These are phyloP conservation scores for Sclerotinia sclerotiorum DNA, from an alignment of 2,329 filamentous ascomycete genomes.

Conservation along the genomic window DNA sequence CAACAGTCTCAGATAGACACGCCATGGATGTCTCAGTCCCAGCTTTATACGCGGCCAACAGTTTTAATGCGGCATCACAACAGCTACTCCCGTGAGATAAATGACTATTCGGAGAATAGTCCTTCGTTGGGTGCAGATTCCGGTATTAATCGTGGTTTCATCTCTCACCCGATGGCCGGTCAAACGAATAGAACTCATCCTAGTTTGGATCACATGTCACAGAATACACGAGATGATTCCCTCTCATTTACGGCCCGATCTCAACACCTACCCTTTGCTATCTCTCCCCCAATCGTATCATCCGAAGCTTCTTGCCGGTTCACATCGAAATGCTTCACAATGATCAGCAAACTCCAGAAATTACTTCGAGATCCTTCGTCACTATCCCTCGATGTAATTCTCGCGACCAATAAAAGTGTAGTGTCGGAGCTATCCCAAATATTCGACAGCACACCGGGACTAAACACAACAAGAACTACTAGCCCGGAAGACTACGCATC, in stretches of 20 bases:
- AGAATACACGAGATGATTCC: not conserved
- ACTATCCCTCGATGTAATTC: slow-evolving; percentile 12
- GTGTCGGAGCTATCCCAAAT: slow-evolving; percentile 8
- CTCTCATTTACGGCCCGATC: not conserved
- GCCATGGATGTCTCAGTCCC: not conserved
- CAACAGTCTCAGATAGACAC: not conserved
- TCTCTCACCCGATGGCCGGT: not conserved
- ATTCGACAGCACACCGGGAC: not conserved
- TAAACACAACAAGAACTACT: not conserved
- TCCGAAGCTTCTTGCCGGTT: not conserved
- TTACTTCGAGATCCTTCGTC: slow-evolving; percentile 15
- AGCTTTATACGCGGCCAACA: not conserved
- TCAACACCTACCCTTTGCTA: not conserved
- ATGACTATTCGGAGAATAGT: not conserved
- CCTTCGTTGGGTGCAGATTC: not conserved
- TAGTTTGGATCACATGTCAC: not conserved
- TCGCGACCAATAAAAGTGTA: slow-evolving; percentile 17
- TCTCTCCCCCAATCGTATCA: not conserved
- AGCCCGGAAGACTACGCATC: not conserved
- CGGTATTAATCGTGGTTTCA: slow-evolving; percentile 1
- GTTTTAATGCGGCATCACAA: not conserved
- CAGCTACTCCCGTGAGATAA: not conserved
- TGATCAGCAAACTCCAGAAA: slow-evolving; percentile 15
- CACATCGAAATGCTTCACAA: slow-evolving; percentile 10
- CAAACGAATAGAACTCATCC: not conserved